Evolutionary conservation across 2,329 filamentous ascomycete species (phyloP).

Genomic region (Fusarium oligoseptatum): DNA sequence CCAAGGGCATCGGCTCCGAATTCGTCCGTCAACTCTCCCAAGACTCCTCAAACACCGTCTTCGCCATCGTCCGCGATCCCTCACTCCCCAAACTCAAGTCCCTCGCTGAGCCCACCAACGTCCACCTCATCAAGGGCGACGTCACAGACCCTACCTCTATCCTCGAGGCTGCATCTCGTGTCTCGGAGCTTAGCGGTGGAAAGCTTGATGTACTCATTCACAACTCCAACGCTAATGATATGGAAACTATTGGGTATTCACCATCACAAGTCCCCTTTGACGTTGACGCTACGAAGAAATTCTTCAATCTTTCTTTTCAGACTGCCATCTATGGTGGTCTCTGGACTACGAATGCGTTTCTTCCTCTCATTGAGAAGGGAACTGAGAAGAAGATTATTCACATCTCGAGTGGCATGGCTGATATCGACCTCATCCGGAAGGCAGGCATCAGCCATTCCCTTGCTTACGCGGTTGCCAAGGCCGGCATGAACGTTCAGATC

Average conservation of each 20-base stretch:
- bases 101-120: neutral
- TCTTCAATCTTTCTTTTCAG: neutral
- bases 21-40: slow-evolving; percentile 35
- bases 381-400: neutral
- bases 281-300: neutral
- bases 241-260: neutral
- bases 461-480: neutral
- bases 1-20: slow-evolving; percentile 41
- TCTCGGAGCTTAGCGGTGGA: neutral
- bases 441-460: neutral
- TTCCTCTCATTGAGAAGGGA: neutral
- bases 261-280: neutral
- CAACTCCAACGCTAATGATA: neutral
- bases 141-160: neutral
- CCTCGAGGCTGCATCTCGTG: neutral
- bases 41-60: slow-evolving; percentile 1
- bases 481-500: neutral
- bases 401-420: neutral
- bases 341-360: neutral
- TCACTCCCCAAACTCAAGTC: neutral
- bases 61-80: slow-evolving; percentile 1
- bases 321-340: neutral
- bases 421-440: neutral
- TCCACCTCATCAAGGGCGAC: slow-evolving; percentile 6
- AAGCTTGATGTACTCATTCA: slow-evolving; percentile 1